A percentile compares a stretch with the other conserved stretches of the same genome.
Evolutionary conservation across 192 early-diverging fungal species (phyloP).

Genomic region (Oehlia diaphana): DNA sequence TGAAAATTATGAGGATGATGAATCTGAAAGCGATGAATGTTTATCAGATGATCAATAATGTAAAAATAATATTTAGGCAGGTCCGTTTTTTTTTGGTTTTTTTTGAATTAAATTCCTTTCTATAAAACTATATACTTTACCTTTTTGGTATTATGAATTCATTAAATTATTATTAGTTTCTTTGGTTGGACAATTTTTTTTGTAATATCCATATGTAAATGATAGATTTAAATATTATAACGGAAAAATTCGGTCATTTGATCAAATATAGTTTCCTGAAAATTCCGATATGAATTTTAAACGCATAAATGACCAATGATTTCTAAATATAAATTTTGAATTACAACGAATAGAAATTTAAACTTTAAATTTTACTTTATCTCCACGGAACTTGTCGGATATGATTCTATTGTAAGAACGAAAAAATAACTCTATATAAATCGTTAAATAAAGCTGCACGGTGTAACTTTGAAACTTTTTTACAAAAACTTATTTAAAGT

Average conservation of each 20-base stretch:
- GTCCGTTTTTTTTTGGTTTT: neutral
- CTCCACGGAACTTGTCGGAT: neutral
- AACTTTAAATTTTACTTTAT: too few relatives aligned
- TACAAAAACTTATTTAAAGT: neutral
- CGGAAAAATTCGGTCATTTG: neutral
- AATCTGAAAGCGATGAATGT: neutral
- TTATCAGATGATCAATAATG: neutral
- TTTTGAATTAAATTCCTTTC: neutral
- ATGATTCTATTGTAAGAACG: neutral
- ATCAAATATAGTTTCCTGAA: neutral
- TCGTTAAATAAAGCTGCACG: neutral
- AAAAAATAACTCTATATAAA: neutral
- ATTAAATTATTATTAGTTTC: neutral
- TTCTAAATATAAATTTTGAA: too few relatives aligned
- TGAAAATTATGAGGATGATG: neutral
- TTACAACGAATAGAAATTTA: too few relatives aligned
- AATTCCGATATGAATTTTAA: neutral
- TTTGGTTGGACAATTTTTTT: too few relatives aligned
- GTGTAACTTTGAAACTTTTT: neutral
- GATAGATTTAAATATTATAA: neutral
- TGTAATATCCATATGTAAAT: too few relatives aligned
- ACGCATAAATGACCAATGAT: too few relatives aligned
- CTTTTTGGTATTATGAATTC: neutral
- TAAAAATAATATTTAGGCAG: neutral
- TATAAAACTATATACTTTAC: neutral